A percentile compares a stretch with the other conserved stretches of the same genome.
These are phyloP conservation scores for Diaporthe sp. DNA, from an alignment of 2,329 filamentous ascomycete species.

Conservation along the genomic window DNA sequence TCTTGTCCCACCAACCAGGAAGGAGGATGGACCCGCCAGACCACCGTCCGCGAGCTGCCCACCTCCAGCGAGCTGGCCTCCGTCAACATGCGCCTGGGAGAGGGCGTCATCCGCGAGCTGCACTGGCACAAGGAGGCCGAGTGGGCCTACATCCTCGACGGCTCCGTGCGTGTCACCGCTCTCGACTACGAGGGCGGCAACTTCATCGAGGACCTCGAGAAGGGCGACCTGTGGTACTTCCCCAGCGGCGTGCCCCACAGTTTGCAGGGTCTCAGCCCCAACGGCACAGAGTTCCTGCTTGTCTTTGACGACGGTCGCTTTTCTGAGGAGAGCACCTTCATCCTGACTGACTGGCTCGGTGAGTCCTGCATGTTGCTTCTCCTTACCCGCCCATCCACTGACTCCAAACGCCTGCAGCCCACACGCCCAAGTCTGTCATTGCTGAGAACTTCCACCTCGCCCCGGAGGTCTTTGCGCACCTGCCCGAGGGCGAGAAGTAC, in stretches of 20 bases:
- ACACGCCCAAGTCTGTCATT: slow-evolving; percentile 79
- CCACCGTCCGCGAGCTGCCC: slow-evolving; percentile 75
- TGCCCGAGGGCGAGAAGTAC: slow-evolving; percentile 79
- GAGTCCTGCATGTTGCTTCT: slow-evolving; percentile 45
- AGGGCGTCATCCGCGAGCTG: slow-evolving; percentile 81
- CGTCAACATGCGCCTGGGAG: slow-evolving; percentile 83
- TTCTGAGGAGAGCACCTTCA: slow-evolving; percentile 76
- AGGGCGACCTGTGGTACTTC: slow-evolving; percentile 87
- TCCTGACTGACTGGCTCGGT: slow-evolving; percentile 81
- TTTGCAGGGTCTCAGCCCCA: slow-evolving; percentile 77
- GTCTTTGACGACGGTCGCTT: slow-evolving; percentile 66
- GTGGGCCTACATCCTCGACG: slow-evolving; percentile 82
- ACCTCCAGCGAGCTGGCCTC: slow-evolving; percentile 79
- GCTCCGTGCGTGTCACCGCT: slow-evolving; percentile 78
- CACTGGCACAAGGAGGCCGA: slow-evolving; percentile 88
- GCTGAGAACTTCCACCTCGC: slow-evolving; percentile 82
- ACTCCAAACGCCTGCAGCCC: slow-evolving; percentile 57
- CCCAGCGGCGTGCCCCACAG: slow-evolving; percentile 83
- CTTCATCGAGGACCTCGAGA: slow-evolving; percentile 82
- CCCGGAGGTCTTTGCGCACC: slow-evolving; percentile 77
- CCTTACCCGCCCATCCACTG: not conserved
- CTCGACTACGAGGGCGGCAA: slow-evolving; percentile 82
- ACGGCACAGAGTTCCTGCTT: slow-evolving; percentile 67
- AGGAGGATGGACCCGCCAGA: slow-evolving; percentile 83
- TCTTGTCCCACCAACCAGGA: slow-evolving; percentile 61